Conservation (phyloP, 352 stramenopile genomes). For the Phytopythium helicoides region DNA sequence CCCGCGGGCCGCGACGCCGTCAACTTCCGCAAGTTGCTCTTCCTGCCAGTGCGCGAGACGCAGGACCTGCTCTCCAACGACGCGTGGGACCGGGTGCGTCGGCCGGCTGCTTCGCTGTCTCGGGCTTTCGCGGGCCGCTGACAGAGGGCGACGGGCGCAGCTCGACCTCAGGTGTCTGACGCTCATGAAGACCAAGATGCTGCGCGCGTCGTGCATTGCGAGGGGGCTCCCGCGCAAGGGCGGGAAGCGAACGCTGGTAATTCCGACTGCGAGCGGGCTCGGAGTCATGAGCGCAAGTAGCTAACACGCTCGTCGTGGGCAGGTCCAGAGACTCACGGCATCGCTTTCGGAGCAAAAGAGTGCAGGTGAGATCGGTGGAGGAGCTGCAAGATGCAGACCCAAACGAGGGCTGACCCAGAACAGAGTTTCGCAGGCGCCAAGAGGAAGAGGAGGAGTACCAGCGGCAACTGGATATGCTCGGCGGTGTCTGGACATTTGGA, state of each 20-base stretch:
- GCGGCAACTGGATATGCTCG: conserved; percentile 73
- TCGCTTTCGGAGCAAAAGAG: conserved; percentile 63
- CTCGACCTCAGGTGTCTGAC: conserved; percentile 76
- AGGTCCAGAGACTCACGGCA: conserved; percentile 47
- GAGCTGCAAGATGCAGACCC: not conserved
- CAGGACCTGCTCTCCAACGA: conserved; percentile 62
- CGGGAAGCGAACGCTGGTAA: conserved; percentile 57
- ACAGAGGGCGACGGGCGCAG: conserved; percentile 19
- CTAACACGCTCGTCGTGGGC: not conserved
- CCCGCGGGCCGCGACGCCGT: conserved; percentile 68
- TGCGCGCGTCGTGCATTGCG: conserved; percentile 73
- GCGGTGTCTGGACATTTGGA: conserved; percentile 81
- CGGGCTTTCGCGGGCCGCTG: no score
- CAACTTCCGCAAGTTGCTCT: conserved; percentile 80
- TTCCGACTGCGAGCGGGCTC: not conserved
- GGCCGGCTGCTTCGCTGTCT: no score
- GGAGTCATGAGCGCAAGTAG: not conserved
- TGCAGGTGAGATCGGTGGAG: conserved; percentile 25
- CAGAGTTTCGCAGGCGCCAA: conserved; percentile 57
- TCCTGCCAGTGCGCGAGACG: conserved; percentile 64
- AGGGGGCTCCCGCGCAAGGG: conserved; percentile 58
- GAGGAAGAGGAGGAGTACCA: conserved; percentile 71
- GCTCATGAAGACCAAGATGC: conserved; percentile 84
- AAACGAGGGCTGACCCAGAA: not conserved
- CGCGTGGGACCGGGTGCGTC: conserved; percentile 64